Conservation (phyloP, 495 filamentous ascomycete genomes). For the Tuber indicum region DNA sequence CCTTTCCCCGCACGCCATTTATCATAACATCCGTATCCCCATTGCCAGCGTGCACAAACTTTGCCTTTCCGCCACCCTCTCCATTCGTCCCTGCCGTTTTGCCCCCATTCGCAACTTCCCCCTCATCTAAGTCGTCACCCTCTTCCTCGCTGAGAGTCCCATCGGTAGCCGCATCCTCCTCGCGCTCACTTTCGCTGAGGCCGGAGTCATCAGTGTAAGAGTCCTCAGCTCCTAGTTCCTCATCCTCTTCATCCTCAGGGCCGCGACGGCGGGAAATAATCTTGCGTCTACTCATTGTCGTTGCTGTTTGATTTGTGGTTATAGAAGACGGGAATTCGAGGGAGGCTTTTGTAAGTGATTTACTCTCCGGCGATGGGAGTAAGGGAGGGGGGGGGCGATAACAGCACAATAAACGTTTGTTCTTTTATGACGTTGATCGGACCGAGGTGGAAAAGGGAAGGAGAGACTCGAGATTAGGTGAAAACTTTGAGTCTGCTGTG, state of each 20-base stretch:
- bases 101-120: constrained; percentile 14
- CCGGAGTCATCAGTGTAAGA: constrained; percentile 37
- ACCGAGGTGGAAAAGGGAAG: neutral
- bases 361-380: constrained; percentile 1
- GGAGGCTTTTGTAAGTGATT: neutral
- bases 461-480: neutral
- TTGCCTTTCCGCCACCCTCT: constrained; percentile 19
- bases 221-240: constrained; percentile 32
- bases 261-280: constrained; percentile 28
- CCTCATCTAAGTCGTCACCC: constrained; percentile 28
- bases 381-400: neutral
- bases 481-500: neutral
- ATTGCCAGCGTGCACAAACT: constrained; percentile 11
- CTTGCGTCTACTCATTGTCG: constrained; percentile 28
- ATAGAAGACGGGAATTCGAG: neutral
- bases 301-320: constrained; percentile 7
- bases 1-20: constrained; percentile 66
- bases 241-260: constrained; percentile 30
- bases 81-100: constrained; percentile 17
- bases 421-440: neutral
- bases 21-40: constrained; percentile 81
- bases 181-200: constrained; percentile 27
- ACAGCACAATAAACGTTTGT: neutral
- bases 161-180: constrained; percentile 31
- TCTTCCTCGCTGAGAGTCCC: constrained; percentile 36